Base-by-base conservation (phyloP, 1,284 basidiomycete species). In the Papiliotrema nemorosa region DNA sequence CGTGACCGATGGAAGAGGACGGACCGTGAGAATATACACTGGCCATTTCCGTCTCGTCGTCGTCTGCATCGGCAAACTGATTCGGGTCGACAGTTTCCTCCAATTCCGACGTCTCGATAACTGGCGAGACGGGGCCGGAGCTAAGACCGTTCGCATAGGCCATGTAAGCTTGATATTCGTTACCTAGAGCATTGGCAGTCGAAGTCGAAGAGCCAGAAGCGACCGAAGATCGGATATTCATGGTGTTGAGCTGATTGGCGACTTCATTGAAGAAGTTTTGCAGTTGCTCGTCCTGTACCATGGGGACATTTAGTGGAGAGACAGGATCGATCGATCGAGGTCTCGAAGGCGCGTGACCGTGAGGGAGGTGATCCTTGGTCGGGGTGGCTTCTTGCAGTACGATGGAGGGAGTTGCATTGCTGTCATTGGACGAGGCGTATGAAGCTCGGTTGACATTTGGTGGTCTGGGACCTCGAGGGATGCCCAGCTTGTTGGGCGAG, bases 231-330 rank as follows among this genome's bases (percentile, higher is more conserved):
- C 73, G 72, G 57, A 71, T 74, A 53, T 72, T 76, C 72, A 81
- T 78, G 16, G 76, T 78, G 62, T 79, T 78, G 44, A 82, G 75
- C 61, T 81, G 79, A 25, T 77, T 77, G 39, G 80, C 79, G 16
- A 82, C 78, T 58, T 82, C 79, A 61, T 79, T 75, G 70, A 81
- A 79, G 71, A 81, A 81, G 43, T 73, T 72, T 58, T 81, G 79
- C 59, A 81, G 75, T 33, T 78, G 76, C 5, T 72, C 72, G 53
- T 81, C 77, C 46, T 75, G 74, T 0, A 78, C 77, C 38, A 73
- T 66, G 0, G 78, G 78, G 7, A 68, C 68, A 26, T 69, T 66
- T 46, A 76, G 54, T 0, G 71, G 66, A 2, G 62, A 38, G n/a
- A 9, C 41, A 6, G 57, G 50, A 21, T 58, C 58, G 12, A 25